A percentile compares a stretch with the other conserved stretches of the same genome.
phyloP scores from a whole-genome alignment of 805 yeast species.

The Lachancea quebecensis region DNA sequence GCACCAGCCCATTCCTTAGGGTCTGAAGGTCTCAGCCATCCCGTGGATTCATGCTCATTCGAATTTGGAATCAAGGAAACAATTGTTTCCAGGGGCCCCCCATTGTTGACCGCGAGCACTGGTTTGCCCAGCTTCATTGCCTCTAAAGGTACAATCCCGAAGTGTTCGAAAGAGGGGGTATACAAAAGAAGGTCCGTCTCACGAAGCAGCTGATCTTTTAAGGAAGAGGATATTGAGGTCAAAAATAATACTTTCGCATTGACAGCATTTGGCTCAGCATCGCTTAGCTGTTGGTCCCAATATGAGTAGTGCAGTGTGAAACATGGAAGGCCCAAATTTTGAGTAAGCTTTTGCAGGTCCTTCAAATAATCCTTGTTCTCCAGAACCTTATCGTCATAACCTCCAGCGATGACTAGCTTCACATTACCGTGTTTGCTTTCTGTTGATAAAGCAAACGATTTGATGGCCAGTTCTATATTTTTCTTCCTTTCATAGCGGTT shows the following conservation, averaged over 20 bases:
- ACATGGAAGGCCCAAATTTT: constrained; percentile 38
- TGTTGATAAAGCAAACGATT: constrained; percentile 46
- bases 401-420: constrained; percentile 77
- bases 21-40: constrained; percentile 49
- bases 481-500: constrained; percentile 89
- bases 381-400: constrained; percentile 67
- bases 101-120: constrained; percentile 78
- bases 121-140: constrained; percentile 82
- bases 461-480: constrained; percentile 69
- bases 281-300: constrained; percentile 15
- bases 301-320: constrained; percentile 36
- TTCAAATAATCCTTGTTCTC: constrained; percentile 71
- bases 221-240: constrained; percentile 65
- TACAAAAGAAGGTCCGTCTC: constrained; percentile 60
- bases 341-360: constrained; percentile 49
- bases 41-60: constrained; percentile 44
- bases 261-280: not conserved
- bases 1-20: constrained; percentile 49
- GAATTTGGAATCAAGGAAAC: constrained; percentile 26
- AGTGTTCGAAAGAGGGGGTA: constrained; percentile 90
- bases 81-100: constrained; percentile 86
- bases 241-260: constrained; percentile 56
- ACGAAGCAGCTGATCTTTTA: constrained; percentile 57
- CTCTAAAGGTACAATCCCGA: constrained; percentile 96
- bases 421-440: constrained; percentile 28